These are phyloP conservation scores for Candida silvicultrix DNA, from an alignment of 805 yeast species.

Conservation along the genomic window DNA sequence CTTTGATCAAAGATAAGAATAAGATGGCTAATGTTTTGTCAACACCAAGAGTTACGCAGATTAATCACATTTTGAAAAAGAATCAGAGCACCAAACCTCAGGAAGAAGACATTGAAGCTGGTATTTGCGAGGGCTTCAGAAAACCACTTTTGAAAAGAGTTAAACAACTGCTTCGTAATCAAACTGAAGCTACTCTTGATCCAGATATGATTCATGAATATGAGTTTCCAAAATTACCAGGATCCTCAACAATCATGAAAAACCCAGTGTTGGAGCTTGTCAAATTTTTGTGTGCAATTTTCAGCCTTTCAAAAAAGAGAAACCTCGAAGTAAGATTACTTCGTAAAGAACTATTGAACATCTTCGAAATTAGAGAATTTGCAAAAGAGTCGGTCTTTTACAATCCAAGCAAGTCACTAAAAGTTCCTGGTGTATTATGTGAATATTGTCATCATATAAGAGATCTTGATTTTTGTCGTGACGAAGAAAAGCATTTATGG, in stretches of 20 bases:
- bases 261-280: slow-evolving; percentile 80
- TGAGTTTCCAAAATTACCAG: slow-evolving; percentile 71
- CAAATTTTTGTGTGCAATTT: slow-evolving; percentile 67
- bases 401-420: slow-evolving; percentile 69
- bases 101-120: slow-evolving; percentile 33
- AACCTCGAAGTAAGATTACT: slow-evolving; percentile 68
- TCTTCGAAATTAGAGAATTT: slow-evolving; percentile 82
- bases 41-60: slow-evolving; percentile 64
- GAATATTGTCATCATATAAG: slow-evolving; percentile 67
- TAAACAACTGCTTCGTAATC: slow-evolving; percentile 57
- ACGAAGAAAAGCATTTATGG: slow-evolving; percentile 44
- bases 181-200: slow-evolving; percentile 65
- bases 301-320: slow-evolving; percentile 57
- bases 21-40: slow-evolving; percentile 18
- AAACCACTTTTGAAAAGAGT: slow-evolving; percentile 62
- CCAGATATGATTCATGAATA: slow-evolving; percentile 60
- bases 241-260: slow-evolving; percentile 49
- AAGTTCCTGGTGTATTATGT: slow-evolving; percentile 67
- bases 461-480: slow-evolving; percentile 80
- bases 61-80: slow-evolving; percentile 46
- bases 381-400: slow-evolving; percentile 64
- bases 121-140: slow-evolving; percentile 51
- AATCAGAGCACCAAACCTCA: slow-evolving; percentile 25
- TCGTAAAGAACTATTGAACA: slow-evolving; percentile 63
- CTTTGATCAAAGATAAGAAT: slow-evolving; percentile 51